Conservation (phyloP, 2,329 filamentous ascomycete species). For the Sarocladiaceae sp. region DNA sequence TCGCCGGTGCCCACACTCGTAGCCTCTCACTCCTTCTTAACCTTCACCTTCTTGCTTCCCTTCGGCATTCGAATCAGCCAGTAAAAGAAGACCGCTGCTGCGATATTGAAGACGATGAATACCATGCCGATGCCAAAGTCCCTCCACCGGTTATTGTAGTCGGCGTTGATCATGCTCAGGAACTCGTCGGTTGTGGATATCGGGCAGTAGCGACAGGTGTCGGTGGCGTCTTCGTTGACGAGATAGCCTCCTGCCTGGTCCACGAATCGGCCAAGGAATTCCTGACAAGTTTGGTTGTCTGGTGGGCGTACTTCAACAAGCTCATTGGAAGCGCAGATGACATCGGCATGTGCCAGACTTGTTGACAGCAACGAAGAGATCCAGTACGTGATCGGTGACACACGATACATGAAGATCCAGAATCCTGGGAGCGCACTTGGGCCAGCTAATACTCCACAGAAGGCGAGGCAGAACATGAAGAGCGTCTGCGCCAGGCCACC, state of each 20-base stretch:
- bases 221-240: constrained; percentile 47
- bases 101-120: constrained; percentile 49
- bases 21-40: too few species aligned
- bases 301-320: constrained; percentile 58
- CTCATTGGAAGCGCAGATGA: constrained; percentile 60
- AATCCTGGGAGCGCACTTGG: constrained; percentile 58
- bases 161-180: constrained; percentile 34
- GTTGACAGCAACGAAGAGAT: constrained; percentile 22
- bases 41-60: constrained; percentile 22
- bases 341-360: constrained; percentile 20
- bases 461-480: constrained; percentile 61
- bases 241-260: constrained; percentile 41
- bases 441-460: constrained; percentile 59
- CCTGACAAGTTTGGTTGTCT: constrained; percentile 43
- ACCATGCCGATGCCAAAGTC: constrained; percentile 54
- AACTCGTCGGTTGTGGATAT: constrained; percentile 35
- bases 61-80: constrained; percentile 40
- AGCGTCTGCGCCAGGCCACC: constrained; percentile 65
- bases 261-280: constrained; percentile 50
- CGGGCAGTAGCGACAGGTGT: constrained; percentile 42
- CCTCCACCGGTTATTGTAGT: constrained; percentile 48
- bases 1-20: too few species aligned
- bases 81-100: constrained; percentile 45
- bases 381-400: constrained; percentile 47
- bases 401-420: constrained; percentile 71